Evolutionary conservation across 257 asterid species (phyloP).

Genomic region (Cinchona pubescens): DNA sequence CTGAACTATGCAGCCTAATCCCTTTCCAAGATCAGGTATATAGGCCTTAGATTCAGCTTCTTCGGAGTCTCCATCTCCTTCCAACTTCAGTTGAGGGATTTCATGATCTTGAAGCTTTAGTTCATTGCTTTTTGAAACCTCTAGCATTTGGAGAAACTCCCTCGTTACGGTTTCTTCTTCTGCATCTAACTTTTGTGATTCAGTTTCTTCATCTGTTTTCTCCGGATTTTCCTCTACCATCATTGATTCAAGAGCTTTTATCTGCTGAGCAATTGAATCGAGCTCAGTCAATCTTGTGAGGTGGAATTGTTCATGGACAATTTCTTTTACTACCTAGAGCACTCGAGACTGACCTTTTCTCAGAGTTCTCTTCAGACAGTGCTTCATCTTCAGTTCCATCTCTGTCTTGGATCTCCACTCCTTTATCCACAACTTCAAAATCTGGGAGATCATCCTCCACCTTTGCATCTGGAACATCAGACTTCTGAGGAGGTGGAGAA

Average conservation of each 20-base stretch:
- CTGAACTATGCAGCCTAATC: conserved; percentile 78
- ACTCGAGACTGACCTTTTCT: conserved; percentile 54
- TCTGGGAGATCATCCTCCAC: conserved; percentile 66
- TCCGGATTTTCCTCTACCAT: conserved; percentile 49
- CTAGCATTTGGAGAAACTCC: conserved; percentile 83
- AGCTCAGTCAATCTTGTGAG: conserved; percentile 61
- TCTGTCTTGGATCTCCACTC: conserved; percentile 59
- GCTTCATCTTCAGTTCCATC: conserved; percentile 31
- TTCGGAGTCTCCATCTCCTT: conserved; percentile 26
- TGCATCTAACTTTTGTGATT: conserved; percentile 58
- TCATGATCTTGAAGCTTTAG: conserved; percentile 26
- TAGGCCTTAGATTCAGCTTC: conserved; percentile 32
- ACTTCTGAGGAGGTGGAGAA: conserved; percentile 17
- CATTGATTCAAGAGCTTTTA: conserved; percentile 82
- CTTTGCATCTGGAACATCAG: conserved; percentile 36
- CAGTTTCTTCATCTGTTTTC: conserved; percentile 45
- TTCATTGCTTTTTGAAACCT: conserved; percentile 38
- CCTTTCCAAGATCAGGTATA: conserved; percentile 82
- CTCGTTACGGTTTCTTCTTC: conserved; percentile 80
- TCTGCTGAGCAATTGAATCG: conserved; percentile 81
- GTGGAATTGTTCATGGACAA: conserved; percentile 64
- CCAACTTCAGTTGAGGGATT: conserved; percentile 18
- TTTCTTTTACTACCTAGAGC: conserved; percentile 87
- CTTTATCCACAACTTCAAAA: conserved; percentile 84
- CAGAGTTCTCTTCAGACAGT: conserved; percentile 46